A percentile compares a stretch with the other conserved stretches of the same genome.
These are phyloP conservation scores for Simplicillium aogashimaense DNA, from an alignment of 2,329 filamentous ascomycete species.

Conservation along the genomic window DNA sequence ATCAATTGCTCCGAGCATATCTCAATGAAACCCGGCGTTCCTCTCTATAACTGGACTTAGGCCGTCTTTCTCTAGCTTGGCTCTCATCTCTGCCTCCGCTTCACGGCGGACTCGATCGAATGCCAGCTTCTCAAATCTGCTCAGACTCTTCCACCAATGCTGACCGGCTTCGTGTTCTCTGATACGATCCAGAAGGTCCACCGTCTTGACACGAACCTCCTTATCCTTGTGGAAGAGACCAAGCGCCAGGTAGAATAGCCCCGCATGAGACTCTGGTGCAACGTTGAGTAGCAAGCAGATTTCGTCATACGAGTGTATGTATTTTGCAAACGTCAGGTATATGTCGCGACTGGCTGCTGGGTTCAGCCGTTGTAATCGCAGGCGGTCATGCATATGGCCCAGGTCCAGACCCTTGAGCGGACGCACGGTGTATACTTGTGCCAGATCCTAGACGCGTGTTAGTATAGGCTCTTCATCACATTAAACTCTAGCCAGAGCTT, in stretches of 20 bases:
- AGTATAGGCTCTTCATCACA: slow-evolving; percentile 4
- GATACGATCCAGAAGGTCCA: slow-evolving; percentile 73
- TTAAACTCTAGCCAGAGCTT: slow-evolving; percentile 8
- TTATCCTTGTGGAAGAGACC: slow-evolving; percentile 84
- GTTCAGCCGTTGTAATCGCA: slow-evolving; percentile 71
- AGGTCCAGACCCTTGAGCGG: slow-evolving; percentile 77
- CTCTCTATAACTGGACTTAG: slow-evolving; percentile 30
- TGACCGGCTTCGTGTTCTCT: slow-evolving; percentile 80
- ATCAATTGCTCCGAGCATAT: not conserved
- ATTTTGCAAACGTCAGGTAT: slow-evolving; percentile 69
- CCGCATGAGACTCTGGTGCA: slow-evolving; percentile 75
- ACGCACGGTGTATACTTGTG: slow-evolving; percentile 51
- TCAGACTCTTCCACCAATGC: slow-evolving; percentile 84
- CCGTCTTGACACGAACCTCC: slow-evolving; percentile 67
- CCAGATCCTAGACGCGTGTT: slow-evolving; percentile 44
- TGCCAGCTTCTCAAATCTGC: slow-evolving; percentile 79
- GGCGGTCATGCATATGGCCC: slow-evolving; percentile 83
- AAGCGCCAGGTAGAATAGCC: slow-evolving; percentile 82
- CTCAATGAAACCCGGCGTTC: slow-evolving; percentile 2
- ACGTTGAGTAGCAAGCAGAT: slow-evolving; percentile 77
- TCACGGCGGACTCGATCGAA: slow-evolving; percentile 71
- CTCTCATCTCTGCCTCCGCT: slow-evolving; percentile 40
- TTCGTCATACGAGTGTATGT: slow-evolving; percentile 72
- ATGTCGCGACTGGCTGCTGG: slow-evolving; percentile 71
- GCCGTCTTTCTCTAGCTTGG: slow-evolving; percentile 34